A percentile compares a stretch with the other conserved stretches of the same genome.
phyloP scores from a whole-genome alignment of 2,329 filamentous ascomycete genomes.

The Monosporascus sp. region DNA sequence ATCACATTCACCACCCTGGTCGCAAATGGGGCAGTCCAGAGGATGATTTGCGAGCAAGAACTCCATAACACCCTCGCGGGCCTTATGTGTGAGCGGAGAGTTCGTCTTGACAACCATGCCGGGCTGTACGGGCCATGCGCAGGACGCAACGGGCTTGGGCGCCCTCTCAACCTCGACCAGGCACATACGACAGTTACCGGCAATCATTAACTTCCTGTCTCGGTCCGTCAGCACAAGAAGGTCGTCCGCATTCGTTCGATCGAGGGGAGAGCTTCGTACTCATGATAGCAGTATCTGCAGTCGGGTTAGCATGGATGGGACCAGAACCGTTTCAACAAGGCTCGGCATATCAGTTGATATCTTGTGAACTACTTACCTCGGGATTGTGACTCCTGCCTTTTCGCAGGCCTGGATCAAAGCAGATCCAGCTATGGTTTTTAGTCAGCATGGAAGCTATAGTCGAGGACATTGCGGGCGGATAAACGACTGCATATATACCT shows the following conservation, averaged over 20 bases:
- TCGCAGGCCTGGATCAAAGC: slow-evolving; percentile 98
- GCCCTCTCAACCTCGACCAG: slow-evolving; percentile 95
- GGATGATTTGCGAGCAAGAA: slow-evolving; percentile 96
- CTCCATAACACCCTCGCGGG: slow-evolving; percentile 98
- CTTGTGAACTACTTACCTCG: slow-evolving; percentile 54
- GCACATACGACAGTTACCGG: slow-evolving; percentile 99
- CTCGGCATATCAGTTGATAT: not conserved
- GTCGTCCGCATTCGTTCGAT: slow-evolving; percentile 7
- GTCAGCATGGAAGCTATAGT: slow-evolving; percentile 4
- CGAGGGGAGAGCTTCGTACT: slow-evolving; percentile 53
- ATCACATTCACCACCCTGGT: slow-evolving; percentile 98
- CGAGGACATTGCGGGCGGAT: slow-evolving; percentile 1
- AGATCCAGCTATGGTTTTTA: slow-evolving; percentile 70
- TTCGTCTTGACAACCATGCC: slow-evolving; percentile 99
- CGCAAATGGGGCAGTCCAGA: slow-evolving; percentile 93
- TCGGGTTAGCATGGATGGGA: slow-evolving; percentile 26
- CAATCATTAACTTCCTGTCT: slow-evolving; percentile 90
- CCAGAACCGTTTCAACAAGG: slow-evolving; percentile 6
- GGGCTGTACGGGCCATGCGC: slow-evolving; percentile 96
- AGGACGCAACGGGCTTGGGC: slow-evolving; percentile 96
- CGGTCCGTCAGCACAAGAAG: slow-evolving; percentile 36
- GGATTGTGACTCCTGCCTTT: slow-evolving; percentile 87
- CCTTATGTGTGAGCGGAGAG: slow-evolving; percentile 93
- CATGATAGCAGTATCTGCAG: slow-evolving; percentile 93
- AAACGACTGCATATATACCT: slow-evolving; percentile 54